Base-by-base conservation (phyloP, 2,329 filamentous ascomycete genomes). In the Didymella segeticola region DNA sequence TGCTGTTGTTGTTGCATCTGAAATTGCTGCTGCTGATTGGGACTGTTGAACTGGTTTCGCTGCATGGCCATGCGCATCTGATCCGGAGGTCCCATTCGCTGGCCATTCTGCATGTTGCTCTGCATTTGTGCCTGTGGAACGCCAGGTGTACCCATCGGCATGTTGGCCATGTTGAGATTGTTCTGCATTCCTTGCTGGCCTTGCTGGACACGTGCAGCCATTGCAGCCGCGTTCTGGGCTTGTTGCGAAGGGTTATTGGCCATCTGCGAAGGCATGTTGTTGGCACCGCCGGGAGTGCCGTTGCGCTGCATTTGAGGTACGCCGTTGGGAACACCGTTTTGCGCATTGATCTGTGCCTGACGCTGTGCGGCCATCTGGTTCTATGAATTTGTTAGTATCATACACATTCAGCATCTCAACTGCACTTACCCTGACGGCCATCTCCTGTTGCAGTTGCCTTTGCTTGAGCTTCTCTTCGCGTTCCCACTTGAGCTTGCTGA, bases 401-500 rank as follows among this genome's bases (percentile, higher is more conserved):
- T 29, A 20, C 17, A 19, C 14, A 22, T 36, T 17, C 22, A 17
- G 9, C 10, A 8, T 11, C 15, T 7, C 5, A 19, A 38, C 17
- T 19, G 12, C 12, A 60, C 69, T 64, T 76, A 83, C 82, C 68
- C 80, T 75, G 63, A 68, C 63, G 37, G 63, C 81, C 54, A 68
- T 75, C 52, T 88, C 84, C 64, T 86, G 84, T 55, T 83, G 79
- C 68, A 84, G 79, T 65, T 83, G 79, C 72, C 85, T 83, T 52
- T 80, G 78, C 43, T 67, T 68, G 47, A 83, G 68, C 67, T 86
- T 85, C 68, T 93, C 82, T 64, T 98, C 93, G 37, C 91, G 86
- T 69, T 98, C 93, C 77, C 89, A 88, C 64, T 95, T 92, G 69
- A 97, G 82, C 46, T 90, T 83, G 69, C 93, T 97, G 72, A 97